A percentile compares a stretch with the other conserved stretches of the same genome.
phyloP scores from a whole-genome alignment of 2,329 filamentous ascomycete species.

The Bipolaris sorokiniana region DNA sequence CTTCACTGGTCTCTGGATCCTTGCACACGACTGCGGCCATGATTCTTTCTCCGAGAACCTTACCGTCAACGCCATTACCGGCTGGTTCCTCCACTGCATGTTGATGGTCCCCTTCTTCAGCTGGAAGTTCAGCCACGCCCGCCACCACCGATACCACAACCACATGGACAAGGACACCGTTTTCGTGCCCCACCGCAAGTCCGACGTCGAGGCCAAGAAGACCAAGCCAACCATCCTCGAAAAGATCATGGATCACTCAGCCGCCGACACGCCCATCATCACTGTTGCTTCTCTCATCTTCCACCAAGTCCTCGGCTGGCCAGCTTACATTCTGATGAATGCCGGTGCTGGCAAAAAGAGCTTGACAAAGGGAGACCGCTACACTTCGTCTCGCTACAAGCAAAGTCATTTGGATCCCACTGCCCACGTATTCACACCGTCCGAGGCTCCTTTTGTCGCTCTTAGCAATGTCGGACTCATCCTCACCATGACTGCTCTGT shows the following conservation, averaged over 20 bases:
- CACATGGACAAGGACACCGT: constrained; percentile 32
- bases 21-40: constrained; percentile 75
- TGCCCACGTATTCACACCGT: constrained; percentile 23
- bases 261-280: constrained; percentile 67
- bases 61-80: constrained; percentile 65
- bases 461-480: constrained; percentile 28
- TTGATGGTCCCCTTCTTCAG: constrained; percentile 71
- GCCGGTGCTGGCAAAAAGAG: constrained; percentile 31
- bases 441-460: constrained; percentile 26
- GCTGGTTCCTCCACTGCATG: constrained; percentile 69
- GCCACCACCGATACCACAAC: constrained; percentile 14
- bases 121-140: constrained; percentile 16
- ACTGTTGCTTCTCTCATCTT: constrained; percentile 61
- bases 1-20: constrained; percentile 69
- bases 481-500: constrained; percentile 53
- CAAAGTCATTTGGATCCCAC: constrained; percentile 32
- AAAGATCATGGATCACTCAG: constrained; percentile 46
- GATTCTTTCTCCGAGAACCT: constrained; percentile 67
- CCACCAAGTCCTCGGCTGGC: constrained; percentile 71
- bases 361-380: constrained; percentile 18
- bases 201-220: constrained; percentile 10
- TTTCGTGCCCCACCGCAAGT: constrained; percentile 43
- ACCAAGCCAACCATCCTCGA: constrained; percentile 15
- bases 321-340: constrained; percentile 68
- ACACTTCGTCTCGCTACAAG: constrained; percentile 19